Evolutionary conservation across 495 filamentous ascomycete species (phyloP).

Genomic region (Mycothermus thermophilus): DNA sequence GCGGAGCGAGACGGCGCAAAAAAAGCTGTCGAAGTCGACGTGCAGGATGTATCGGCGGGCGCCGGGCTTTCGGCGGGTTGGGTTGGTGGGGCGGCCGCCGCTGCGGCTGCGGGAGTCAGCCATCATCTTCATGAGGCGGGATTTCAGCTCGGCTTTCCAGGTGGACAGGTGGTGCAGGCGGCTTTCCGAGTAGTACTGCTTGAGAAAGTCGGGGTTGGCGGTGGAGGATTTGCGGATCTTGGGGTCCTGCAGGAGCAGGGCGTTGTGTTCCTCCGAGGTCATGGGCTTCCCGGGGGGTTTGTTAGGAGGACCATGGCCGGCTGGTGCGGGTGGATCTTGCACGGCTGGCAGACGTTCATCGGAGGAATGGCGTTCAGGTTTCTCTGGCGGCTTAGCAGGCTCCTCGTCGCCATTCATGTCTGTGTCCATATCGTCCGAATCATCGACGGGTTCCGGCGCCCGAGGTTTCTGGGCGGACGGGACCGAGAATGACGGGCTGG

Average conservation of each 20-base stretch:
- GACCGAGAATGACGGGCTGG: constrained; percentile 14
- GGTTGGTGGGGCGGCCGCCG: too few relatives aligned
- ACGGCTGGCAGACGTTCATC: background rate
- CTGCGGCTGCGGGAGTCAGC: constrained; percentile 41
- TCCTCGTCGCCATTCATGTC: constrained; percentile 8
- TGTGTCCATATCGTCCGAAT: constrained; percentile 10
- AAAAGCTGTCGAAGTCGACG: constrained; percentile 96
- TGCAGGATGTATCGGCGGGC: constrained; percentile 77
- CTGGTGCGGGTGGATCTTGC: background rate
- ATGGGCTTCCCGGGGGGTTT: constrained; percentile 24
- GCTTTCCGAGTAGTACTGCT: constrained; percentile 87
- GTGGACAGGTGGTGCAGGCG: constrained; percentile 87
- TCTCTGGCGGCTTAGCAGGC: background rate
- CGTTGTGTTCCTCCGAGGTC: constrained; percentile 88
- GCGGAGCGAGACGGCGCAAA: constrained; percentile 84
- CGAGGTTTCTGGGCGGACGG: constrained; percentile 7
- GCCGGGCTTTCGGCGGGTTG: constrained; percentile 35
- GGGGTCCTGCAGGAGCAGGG: constrained; percentile 64
- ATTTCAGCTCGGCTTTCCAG: constrained; percentile 89
- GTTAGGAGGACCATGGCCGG: background rate
- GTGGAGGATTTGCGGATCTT: constrained; percentile 71
- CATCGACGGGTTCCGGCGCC: constrained; percentile 3
- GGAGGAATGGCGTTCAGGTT: too few relatives aligned
- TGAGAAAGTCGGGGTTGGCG: constrained; percentile 80
- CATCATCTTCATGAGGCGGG: constrained; percentile 65